These are phyloP conservation scores for Blastobotrys muscicola DNA, from an alignment of 805 yeast genomes.

Conservation along the genomic window DNA sequence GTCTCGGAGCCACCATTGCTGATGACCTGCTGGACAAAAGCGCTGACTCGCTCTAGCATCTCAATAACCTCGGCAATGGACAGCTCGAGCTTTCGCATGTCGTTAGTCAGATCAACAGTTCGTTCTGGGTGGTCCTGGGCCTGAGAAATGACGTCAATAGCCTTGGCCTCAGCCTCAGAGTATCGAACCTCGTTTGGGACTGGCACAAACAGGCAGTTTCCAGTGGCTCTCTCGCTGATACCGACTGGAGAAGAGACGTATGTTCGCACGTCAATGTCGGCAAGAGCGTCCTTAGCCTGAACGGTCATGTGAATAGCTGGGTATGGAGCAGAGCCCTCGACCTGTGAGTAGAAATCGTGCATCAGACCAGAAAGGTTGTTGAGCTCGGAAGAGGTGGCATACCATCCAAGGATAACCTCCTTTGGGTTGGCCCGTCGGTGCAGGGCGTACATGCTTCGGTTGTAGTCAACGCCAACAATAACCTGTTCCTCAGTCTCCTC, in stretches of 20 bases:
- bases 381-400: conserved; percentile 44
- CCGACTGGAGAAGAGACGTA: conserved; percentile 74
- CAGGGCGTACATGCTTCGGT: conserved; percentile 58
- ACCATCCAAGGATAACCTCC: conserved; percentile 79
- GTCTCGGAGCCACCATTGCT: conserved; percentile 21
- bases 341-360: conserved; percentile 71
- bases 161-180: conserved; percentile 41
- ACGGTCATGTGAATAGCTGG: conserved; percentile 76
- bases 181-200: conserved; percentile 56
- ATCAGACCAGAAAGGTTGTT: conserved; percentile 68
- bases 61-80: conserved; percentile 30
- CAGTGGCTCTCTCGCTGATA: conserved; percentile 31
- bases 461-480: conserved; percentile 67
- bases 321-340: conserved; percentile 59
- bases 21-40: conserved; percentile 25
- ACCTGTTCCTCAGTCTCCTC: conserved; percentile 66
- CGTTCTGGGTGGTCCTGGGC: conserved; percentile 27
- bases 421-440: conserved; percentile 73
- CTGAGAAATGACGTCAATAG: conserved; percentile 26
- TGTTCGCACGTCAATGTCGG: conserved; percentile 43
- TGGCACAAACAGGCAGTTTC: conserved; percentile 61
- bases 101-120: conserved; percentile 25
- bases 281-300: conserved; percentile 41
- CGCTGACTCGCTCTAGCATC: conserved; percentile 31
- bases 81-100: conserved; percentile 25